Conservation (phyloP, 1,284 basidiomycete species). For the Microbotryum violaceum region DNA sequence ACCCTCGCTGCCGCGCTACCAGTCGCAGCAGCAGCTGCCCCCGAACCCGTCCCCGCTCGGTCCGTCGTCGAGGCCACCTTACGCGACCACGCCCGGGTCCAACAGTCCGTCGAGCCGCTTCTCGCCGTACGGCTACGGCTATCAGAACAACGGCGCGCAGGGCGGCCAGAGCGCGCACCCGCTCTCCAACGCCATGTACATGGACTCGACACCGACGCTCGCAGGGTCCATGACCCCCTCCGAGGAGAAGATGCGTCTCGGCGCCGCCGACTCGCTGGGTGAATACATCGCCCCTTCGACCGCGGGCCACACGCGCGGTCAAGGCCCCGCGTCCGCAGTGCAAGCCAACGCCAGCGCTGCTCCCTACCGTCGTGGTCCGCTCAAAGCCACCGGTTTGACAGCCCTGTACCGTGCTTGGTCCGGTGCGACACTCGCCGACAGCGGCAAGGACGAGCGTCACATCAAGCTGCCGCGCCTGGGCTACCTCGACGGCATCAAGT, state of each 20-base stretch:
- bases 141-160: slow-evolving; percentile 1
- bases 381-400: slow-evolving; percentile 27
- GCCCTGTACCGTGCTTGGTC: slow-evolving; percentile 24
- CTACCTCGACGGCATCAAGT: slow-evolving; percentile 40
- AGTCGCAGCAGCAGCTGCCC: slow-evolving; percentile 18
- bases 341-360: not conserved
- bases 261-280: slow-evolving; percentile 3
- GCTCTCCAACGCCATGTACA: slow-evolving; percentile 35
- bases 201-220: slow-evolving; percentile 35
- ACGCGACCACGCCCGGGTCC: slow-evolving; percentile 14
- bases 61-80: slow-evolving; percentile 20
- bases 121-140: slow-evolving; percentile 17
- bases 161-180: slow-evolving; percentile 27
- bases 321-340: not conserved
- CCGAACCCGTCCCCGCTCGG: slow-evolving; percentile 30
- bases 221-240: slow-evolving; percentile 29
- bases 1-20: slow-evolving; percentile 33
- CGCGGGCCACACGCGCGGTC: slow-evolving; percentile 4
- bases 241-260: slow-evolving; percentile 25
- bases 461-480: slow-evolving; percentile 34
- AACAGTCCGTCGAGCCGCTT: slow-evolving; percentile 20
- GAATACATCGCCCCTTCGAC: slow-evolving; percentile 19
- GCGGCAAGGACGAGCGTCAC: slow-evolving; percentile 33
- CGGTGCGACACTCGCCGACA: slow-evolving; percentile 31
- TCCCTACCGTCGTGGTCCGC: slow-evolving; percentile 27